Evolutionary conservation across 139 green algal species (phyloP).

Genomic region (Ettlia oleoabundans): DNA sequence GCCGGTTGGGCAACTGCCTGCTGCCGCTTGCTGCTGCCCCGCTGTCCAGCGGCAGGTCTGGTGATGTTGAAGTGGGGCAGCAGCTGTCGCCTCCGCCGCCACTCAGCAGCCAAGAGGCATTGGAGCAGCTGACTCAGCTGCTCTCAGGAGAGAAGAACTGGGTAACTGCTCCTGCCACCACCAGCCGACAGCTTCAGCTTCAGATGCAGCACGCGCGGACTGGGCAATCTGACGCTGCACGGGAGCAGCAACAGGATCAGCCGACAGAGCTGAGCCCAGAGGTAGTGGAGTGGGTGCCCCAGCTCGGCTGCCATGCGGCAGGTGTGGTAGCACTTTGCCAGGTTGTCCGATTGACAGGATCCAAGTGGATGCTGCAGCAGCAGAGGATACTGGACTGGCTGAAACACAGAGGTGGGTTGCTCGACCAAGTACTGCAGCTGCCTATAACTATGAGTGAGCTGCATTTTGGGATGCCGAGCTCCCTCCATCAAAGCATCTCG

Average conservation of each 20-base stretch:
- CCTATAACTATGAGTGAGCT: not conserved
- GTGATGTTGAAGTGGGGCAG: too few species aligned
- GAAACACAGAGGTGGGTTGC: not conserved
- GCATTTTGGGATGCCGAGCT: too few species aligned
- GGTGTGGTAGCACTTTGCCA: not conserved
- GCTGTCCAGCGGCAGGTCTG: too few species aligned
- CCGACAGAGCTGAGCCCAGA: not conserved
- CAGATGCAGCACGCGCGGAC: not conserved
- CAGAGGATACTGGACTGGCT: conserved; percentile 14
- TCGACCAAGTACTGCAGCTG: too few species aligned
- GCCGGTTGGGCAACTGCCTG: conserved; percentile 28
- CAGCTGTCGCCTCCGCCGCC: too few species aligned
- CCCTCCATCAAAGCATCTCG: too few species aligned
- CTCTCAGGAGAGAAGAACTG: not conserved
- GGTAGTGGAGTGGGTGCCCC: not conserved
- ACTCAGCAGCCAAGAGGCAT: too few species aligned
- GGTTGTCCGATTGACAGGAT: not conserved
- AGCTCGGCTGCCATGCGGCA: not conserved
- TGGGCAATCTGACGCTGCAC: not conserved
- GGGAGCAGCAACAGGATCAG: not conserved
- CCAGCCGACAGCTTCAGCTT: not conserved
- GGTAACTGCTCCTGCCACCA: not conserved
- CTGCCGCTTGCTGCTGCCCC: conserved; percentile 14
- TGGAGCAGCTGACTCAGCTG: not conserved
- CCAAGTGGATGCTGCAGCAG: conserved; percentile 26